These are phyloP conservation scores for Erysiphe pulchra DNA, from an alignment of 2,329 filamentous ascomycete species.

Conservation along the genomic window DNA sequence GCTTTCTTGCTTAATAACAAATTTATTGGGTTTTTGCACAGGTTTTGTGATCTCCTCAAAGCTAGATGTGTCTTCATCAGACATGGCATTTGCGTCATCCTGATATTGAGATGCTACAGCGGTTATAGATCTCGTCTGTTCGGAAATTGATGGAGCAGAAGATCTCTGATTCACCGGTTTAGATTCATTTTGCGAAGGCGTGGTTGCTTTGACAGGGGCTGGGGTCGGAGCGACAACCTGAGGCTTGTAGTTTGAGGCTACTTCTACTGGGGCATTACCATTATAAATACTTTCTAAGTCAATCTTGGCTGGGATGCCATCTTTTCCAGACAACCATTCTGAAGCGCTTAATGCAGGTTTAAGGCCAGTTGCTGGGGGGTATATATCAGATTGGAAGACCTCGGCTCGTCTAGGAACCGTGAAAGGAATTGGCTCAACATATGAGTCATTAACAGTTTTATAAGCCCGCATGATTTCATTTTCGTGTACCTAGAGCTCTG, in stretches of 20 bases:
- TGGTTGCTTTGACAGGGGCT: constrained; percentile 17
- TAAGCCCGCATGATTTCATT: constrained; percentile 89
- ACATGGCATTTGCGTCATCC: constrained; percentile 38
- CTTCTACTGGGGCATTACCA: constrained; percentile 53
- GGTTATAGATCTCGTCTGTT: constrained; percentile 71
- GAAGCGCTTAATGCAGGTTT: constrained; percentile 56
- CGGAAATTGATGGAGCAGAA: constrained; percentile 45
- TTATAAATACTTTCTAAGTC: constrained; percentile 84
- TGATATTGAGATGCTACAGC: constrained; percentile 69
- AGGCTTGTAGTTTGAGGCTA: constrained; percentile 42
- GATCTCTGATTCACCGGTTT: constrained; percentile 21
- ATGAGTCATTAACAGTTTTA: constrained; percentile 87
- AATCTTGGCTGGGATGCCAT: constrained; percentile 67
- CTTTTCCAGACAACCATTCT: constrained; percentile 76
- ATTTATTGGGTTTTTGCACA: constrained; percentile 26
- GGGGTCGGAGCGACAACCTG: constrained; percentile 20
- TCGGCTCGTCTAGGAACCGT: constrained; percentile 84
- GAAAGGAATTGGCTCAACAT: constrained; percentile 94
- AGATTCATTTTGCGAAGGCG: constrained; percentile 25
- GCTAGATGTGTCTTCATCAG: constrained; percentile 38
- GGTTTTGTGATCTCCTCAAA: constrained; percentile 73
- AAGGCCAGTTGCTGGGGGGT: constrained; percentile 55
- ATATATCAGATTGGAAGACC: constrained; percentile 93
- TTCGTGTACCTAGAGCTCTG: constrained; percentile 42
- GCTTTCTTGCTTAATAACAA: constrained; percentile 15